These are phyloP conservation scores for Colletotrichum sp. DNA, from an alignment of 2,329 filamentous ascomycete species.

Conservation along the genomic window DNA sequence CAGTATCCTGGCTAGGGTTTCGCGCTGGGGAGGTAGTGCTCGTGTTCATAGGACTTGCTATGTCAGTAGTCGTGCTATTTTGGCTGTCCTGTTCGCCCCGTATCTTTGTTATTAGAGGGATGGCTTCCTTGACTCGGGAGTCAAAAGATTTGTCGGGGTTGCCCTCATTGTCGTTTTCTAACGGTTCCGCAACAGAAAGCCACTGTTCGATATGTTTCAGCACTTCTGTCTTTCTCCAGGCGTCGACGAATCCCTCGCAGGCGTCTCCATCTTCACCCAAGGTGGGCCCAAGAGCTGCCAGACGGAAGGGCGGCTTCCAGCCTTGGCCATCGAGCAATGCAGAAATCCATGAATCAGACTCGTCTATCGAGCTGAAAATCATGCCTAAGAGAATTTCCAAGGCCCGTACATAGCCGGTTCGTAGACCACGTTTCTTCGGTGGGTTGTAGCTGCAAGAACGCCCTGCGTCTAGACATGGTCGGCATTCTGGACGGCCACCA, in stretches of 20 bases:
- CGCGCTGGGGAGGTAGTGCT: background rate
- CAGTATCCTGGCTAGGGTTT: background rate
- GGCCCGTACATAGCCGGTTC: slow-evolving; percentile 11
- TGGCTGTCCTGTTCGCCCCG: background rate
- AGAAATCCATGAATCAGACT: background rate
- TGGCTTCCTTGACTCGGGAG: background rate
- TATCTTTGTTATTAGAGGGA: background rate
- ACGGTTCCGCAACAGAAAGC: background rate
- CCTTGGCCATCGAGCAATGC: background rate
- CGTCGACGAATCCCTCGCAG: background rate
- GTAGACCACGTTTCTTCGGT: slow-evolving; percentile 10
- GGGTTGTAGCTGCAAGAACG: slow-evolving; percentile 26
- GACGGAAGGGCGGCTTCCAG: background rate
- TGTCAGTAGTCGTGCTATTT: background rate
- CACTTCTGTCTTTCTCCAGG: background rate
- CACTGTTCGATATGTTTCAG: background rate
- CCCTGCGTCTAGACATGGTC: background rate
- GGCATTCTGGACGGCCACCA: background rate
- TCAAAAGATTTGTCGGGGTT: background rate
- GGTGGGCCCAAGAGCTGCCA: background rate
- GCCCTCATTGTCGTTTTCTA: background rate
- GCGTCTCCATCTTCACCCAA: background rate
- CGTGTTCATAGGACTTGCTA: background rate
- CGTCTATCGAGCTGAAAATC: background rate
- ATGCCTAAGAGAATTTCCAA: slow-evolving; percentile 7